A percentile compares a stretch with the other conserved stretches of the same genome.
Conservation (phyloP, 1,284 basidiomycete species). For the Moesziomyces antarcticus region DNA sequence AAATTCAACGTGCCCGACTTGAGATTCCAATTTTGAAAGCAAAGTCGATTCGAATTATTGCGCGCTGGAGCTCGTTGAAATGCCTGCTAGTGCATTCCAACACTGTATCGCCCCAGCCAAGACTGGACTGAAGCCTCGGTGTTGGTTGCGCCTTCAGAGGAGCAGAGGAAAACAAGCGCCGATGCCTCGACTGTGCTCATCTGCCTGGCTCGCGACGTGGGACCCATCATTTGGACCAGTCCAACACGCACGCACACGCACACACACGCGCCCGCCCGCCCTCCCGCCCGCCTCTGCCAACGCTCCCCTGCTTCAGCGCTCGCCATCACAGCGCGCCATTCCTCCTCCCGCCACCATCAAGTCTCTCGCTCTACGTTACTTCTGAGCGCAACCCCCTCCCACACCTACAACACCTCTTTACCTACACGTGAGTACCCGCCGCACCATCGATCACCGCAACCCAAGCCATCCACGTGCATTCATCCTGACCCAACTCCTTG, state of each 20-base stretch:
- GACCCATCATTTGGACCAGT: neutral
- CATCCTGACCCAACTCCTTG: no score
- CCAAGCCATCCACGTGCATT: neutral
- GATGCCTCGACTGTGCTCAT: neutral
- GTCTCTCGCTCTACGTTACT: constrained; percentile 63
- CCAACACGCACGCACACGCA: neutral
- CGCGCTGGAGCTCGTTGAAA: neutral
- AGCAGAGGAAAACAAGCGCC: neutral
- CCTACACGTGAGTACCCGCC: constrained; percentile 27
- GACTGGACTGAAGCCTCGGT: neutral
- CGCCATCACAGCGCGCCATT: constrained; percentile 14
- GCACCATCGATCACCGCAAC: no score
- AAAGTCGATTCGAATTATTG: neutral
- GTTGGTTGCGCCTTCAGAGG: neutral
- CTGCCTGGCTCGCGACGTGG: neutral
- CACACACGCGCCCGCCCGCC: no score
- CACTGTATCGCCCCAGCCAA: neutral
- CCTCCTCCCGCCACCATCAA: constrained; percentile 39
- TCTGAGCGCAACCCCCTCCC: constrained; percentile 47
- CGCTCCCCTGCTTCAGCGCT: neutral
- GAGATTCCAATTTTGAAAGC: neutral
- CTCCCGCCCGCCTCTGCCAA: no score
- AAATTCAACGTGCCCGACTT: neutral
- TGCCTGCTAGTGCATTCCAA: no score
- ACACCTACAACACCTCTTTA: constrained; percentile 1